phyloP scores from a whole-genome alignment of 1,284 basidiomycete species.

The Leccinum huronense region DNA sequence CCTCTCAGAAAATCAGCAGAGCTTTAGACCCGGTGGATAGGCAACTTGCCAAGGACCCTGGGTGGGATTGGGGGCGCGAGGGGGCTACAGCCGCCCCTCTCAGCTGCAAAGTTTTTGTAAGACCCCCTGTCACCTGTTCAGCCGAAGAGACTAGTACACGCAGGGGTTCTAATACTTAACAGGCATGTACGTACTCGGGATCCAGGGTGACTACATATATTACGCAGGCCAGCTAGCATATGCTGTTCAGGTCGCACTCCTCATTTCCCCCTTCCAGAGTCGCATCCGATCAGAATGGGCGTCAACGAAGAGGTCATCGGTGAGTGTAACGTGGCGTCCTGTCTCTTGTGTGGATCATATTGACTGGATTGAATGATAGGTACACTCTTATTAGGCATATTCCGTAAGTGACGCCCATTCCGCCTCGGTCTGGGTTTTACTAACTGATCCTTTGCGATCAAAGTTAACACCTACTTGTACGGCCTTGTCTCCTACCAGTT shows the following conservation, averaged over 20 bases:
- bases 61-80: background rate
- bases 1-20: background rate
- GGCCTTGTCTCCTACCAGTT: conserved; percentile 1
- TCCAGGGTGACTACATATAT: background rate
- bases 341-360: background rate
- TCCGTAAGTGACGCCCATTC: background rate
- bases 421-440: background rate
- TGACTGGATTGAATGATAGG: background rate
- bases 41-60: background rate
- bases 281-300: background rate
- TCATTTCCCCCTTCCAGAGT: background rate
- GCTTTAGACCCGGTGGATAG: background rate
- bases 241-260: background rate
- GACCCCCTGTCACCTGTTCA: background rate
- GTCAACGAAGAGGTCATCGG: background rate
- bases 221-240: background rate
- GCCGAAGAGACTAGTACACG: background rate
- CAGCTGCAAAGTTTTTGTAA: background rate
- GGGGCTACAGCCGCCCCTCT: background rate
- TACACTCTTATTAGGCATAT: background rate
- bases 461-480: conserved; percentile 3
- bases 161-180: background rate
- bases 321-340: background rate
- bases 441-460: background rate
- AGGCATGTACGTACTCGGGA: background rate